Evolutionary conservation across 345 rosid species (phyloP).

Genomic region (Noccaea caerulescens): DNA sequence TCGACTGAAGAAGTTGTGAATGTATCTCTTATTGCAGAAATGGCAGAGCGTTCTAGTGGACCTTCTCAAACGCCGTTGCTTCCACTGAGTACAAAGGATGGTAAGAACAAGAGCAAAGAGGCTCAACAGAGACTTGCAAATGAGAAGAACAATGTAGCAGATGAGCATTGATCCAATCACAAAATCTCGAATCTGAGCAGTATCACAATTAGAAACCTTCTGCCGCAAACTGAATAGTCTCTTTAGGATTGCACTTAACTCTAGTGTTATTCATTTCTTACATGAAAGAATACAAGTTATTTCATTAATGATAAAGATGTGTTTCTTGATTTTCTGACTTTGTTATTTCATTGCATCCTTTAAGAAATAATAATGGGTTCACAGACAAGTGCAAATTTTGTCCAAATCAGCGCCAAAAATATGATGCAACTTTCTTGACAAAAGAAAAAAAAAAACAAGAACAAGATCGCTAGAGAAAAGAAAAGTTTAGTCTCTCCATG

Average conservation of each 20-base stretch:
- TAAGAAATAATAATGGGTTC: conserved; percentile 18
- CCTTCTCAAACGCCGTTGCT: conserved; percentile 48
- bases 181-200: neutral
- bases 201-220: neutral
- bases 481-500: conserved; percentile 22
- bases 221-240: neutral
- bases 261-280: neutral
- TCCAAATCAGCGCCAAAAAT: conserved; percentile 27
- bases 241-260: neutral
- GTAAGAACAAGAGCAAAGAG: conserved; percentile 62
- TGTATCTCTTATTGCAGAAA: conserved; percentile 52
- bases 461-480: too few species aligned
- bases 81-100: conserved; percentile 61
- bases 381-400: conserved; percentile 13
- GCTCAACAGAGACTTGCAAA: conserved; percentile 63
- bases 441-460: too few species aligned
- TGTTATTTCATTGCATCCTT: conserved; percentile 36
- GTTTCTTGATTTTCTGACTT: neutral
- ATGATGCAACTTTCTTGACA: conserved; percentile 25
- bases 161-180: conserved; percentile 22
- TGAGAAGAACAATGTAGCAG: conserved; percentile 52
- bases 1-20: conserved; percentile 1
- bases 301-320: neutral
- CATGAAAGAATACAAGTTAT: neutral
- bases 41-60: conserved; percentile 64